phyloP scores from a whole-genome alignment of 2,329 filamentous ascomycete genomes.

The Cladophialophora yegresii region DNA sequence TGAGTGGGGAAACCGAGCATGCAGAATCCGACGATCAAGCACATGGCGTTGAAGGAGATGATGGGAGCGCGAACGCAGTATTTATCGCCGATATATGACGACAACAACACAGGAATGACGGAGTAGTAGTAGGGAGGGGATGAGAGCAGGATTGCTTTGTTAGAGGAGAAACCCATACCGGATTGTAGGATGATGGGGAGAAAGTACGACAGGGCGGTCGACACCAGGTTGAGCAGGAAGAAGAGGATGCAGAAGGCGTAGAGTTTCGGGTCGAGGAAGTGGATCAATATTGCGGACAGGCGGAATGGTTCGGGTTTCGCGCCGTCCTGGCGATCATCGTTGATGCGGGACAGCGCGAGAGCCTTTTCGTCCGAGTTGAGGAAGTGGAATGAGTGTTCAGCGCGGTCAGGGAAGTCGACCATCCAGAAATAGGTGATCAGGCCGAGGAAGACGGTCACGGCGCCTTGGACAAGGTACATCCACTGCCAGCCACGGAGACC shows the following conservation, averaged over 20 bases:
- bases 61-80: conserved; percentile 63
- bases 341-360: conserved; percentile 60
- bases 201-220: conserved; percentile 66
- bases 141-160: conserved; percentile 62
- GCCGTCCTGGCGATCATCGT: conserved; percentile 63
- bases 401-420: conserved; percentile 67
- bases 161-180: conserved; percentile 58
- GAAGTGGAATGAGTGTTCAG: conserved; percentile 60
- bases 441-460: conserved; percentile 62
- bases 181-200: conserved; percentile 58
- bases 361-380: conserved; percentile 58
- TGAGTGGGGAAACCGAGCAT: conserved; percentile 64
- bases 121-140: conserved; percentile 70
- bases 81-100: conserved; percentile 63
- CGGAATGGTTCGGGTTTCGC: conserved; percentile 56
- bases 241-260: conserved; percentile 45
- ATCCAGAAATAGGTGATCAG: conserved; percentile 69
- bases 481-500: conserved; percentile 66
- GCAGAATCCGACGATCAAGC: conserved; percentile 63
- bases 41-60: conserved; percentile 65
- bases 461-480: conserved; percentile 69
- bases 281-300: conserved; percentile 61
- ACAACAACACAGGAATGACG: conserved; percentile 63
- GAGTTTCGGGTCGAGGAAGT: conserved; percentile 53
- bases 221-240: conserved; percentile 68